Percentiles rank a stretch among this genome's conserved stretches.
Conservation (phyloP, 768 basidiomycete genomes). For the Hygrophorus pudorinus region DNA sequence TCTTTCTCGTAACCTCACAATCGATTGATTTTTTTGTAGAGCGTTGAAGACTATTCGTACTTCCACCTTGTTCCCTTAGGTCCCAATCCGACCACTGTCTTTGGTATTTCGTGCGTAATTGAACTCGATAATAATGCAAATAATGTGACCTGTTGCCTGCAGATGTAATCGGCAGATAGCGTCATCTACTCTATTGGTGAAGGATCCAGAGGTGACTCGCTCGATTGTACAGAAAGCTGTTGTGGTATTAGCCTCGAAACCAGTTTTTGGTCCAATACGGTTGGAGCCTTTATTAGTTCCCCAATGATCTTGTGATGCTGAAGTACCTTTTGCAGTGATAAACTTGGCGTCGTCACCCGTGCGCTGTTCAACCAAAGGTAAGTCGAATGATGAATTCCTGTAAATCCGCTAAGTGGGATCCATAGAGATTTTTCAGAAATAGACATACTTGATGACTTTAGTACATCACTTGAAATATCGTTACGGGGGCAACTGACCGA, state of each 20-base stretch:
- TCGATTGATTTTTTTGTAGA: constrained; percentile 31
- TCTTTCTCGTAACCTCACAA: not conserved
- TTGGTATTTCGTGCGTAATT: constrained; percentile 82
- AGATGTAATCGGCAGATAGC: constrained; percentile 96
- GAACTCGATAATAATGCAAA: not conserved
- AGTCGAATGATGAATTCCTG: not conserved
- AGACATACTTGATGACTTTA: constrained; percentile 84
- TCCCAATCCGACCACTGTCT: constrained; percentile 69
- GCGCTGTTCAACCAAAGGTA: constrained; percentile 83
- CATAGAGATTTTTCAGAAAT: constrained; percentile 79
- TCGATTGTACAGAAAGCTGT: constrained; percentile 98
- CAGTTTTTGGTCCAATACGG: constrained; percentile 92
- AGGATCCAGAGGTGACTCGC: constrained; percentile 80
- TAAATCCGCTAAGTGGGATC: constrained; percentile 1
- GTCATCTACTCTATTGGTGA: constrained; percentile 65
- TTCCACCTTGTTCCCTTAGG: constrained; percentile 81
- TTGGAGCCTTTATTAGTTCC: constrained; percentile 15
- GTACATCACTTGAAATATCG: constrained; percentile 62
- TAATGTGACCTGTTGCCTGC: not conserved
- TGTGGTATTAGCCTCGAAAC: constrained; percentile 84
- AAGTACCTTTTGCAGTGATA: constrained; percentile 45
- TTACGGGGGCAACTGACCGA: constrained; percentile 79
- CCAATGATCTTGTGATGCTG: not conserved
- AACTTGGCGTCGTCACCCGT: constrained; percentile 87
- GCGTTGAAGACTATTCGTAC: constrained; percentile 91